Base-by-base conservation (phyloP, 2,329 filamentous ascomycete species). In the Aspergillus sp. region DNA sequence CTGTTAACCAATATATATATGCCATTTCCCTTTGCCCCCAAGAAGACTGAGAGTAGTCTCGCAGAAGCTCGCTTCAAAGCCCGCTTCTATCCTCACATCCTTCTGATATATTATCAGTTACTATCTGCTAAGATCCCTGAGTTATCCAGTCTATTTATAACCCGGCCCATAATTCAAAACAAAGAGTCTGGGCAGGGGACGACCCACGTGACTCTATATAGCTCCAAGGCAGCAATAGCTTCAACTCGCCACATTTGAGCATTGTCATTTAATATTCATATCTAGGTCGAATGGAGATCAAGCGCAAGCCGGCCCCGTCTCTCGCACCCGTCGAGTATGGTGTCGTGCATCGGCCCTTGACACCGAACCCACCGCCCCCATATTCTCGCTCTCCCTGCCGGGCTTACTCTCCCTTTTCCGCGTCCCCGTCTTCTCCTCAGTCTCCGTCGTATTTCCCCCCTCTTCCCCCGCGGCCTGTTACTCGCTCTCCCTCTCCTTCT, bases 301-400 rank as follows among this genome's bases (percentile, higher is more conserved):
- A 45, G 37, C 56, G 56, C 27, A 58, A 58, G 20, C 56, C 56
- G 2, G 44, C 51, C n/a, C 51, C 56, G 5, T 11, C 56, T 39
- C 45, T 33, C 9, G 30, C 56, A 4, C n/a, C 46, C 17, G 46
- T 27, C 5, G 44, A 47, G n/a, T 47, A 54, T 41, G 56, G 56
- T 13, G 51, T 50, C 3, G 48, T 56, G 13, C 56, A 51, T 24
- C 51, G 56, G 34, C 51, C 56, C 6, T 24, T 54, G 56, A 58
- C 56, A 3, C 51, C 51, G 2, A 51, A 51, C 40, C 51, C 37
- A 1, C 45, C 22, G 15, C 55, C 55, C 8, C 54, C 46, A 27
- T 57, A 57, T 42, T 57, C 53, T 15, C 39, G 34, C 8, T 42
- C 53, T 11, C 39, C 44, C 8, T 48, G 40, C 6, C 17, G 20